These are phyloP conservation scores for Pyrrhoderma lamaoense DNA, from an alignment of 1,284 basidiomycete genomes.

Conservation along the genomic window DNA sequence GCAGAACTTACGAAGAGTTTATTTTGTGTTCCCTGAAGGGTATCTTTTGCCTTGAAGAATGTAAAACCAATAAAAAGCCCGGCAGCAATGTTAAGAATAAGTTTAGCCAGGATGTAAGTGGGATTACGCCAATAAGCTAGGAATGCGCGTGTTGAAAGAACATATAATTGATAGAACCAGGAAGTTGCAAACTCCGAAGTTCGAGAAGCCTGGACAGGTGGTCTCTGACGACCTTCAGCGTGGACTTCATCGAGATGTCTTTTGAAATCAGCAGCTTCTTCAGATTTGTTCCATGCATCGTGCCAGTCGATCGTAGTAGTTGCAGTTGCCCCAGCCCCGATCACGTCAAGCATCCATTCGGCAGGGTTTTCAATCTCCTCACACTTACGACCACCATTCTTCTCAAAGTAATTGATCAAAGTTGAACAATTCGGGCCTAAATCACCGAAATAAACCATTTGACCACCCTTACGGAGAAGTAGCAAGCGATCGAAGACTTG, in stretches of 20 bases:
- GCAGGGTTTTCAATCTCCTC: constrained; percentile 36
- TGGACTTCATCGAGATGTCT: constrained; percentile 32
- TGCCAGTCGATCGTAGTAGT: constrained; percentile 36
- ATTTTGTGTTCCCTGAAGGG: constrained; percentile 17
- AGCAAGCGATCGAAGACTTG: constrained; percentile 62
- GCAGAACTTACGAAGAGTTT: constrained; percentile 21
- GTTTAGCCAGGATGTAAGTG: constrained; percentile 43
- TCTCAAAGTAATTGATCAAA: constrained; percentile 65
- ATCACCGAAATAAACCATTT: constrained; percentile 75
- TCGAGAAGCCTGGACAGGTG: constrained; percentile 29
- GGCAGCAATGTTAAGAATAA: constrained; percentile 21
- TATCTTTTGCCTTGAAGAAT: constrained; percentile 16
- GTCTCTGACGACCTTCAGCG: constrained; percentile 30
- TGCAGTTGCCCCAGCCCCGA: constrained; percentile 40
- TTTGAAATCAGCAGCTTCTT: constrained; percentile 25
- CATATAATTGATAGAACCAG: constrained; percentile 37
- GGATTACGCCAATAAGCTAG: constrained; percentile 52
- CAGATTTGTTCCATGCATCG: constrained; percentile 35
- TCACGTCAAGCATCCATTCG: constrained; percentile 62
- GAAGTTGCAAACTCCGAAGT: constrained; percentile 43
- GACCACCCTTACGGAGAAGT: constrained; percentile 59
- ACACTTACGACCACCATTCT: constrained; percentile 42
- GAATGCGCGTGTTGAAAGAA: constrained; percentile 43
- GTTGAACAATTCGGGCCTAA: constrained; percentile 51
- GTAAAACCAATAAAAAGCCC: constrained; percentile 18